Evolutionary conservation across 169 alveolate species (phyloP).

Genomic region (Theileria equi): DNA sequence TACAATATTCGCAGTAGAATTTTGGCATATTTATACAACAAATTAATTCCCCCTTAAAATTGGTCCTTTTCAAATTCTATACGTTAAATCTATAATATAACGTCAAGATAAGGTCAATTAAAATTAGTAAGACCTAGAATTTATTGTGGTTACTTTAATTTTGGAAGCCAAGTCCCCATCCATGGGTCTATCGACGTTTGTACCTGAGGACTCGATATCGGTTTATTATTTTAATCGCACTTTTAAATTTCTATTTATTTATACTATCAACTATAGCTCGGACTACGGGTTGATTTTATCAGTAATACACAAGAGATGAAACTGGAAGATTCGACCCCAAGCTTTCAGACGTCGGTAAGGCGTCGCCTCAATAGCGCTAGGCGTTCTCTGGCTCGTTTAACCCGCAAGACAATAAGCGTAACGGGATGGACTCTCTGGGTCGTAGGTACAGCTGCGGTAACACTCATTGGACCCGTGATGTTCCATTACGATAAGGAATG

Average conservation of each 20-base stretch:
- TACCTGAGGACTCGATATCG: no score
- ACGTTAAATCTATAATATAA: neutral
- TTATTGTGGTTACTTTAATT: neutral
- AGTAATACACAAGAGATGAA: neutral
- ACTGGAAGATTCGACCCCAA: conserved; percentile 1
- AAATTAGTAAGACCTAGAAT: neutral
- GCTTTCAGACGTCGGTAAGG: conserved; percentile 7
- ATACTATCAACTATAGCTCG: neutral
- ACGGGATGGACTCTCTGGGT: conserved; percentile 77
- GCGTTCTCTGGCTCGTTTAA: conserved; percentile 30
- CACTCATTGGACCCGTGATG: conserved; percentile 73
- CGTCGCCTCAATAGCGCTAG: conserved; percentile 5
- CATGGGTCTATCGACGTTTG: no score
- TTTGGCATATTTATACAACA: conserved; percentile 90
- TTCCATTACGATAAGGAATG: conserved; percentile 79
- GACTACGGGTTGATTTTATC: neutral
- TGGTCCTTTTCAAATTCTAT: neutral
- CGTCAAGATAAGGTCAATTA: neutral
- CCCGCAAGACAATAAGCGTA: conserved; percentile 52
- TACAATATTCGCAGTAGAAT: conserved; percentile 99
- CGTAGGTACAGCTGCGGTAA: conserved; percentile 74
- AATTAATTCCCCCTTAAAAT: neutral
- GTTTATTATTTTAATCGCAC: neutral
- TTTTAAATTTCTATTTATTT: neutral
- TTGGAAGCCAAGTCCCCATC: conserved; percentile 11